Evolutionary conservation across 2,329 filamentous ascomycete species (phyloP), one percentile per base, ranked within the genome.

Genomic region (Trichophyton mentagrophytes): DNA sequence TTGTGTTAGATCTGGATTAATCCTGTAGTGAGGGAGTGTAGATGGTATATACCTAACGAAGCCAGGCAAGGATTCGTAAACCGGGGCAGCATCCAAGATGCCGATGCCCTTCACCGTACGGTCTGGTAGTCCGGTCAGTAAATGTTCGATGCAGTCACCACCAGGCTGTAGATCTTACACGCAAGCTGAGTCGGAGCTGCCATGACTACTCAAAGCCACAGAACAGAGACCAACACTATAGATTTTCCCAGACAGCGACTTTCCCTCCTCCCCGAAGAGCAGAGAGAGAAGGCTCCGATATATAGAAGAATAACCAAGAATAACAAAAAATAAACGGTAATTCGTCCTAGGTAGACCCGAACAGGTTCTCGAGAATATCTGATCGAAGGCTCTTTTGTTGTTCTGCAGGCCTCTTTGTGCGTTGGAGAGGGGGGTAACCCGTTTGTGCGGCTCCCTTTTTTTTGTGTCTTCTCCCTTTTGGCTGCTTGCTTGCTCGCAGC

Each of bases 51-150:
- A 85, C 82, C 73, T 80, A 62, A 74, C 73, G 70, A 97, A 96
- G 69, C 88, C 92, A 71, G 88, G 79, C 71, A 97, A 82, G 71
- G 86, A 79, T 75, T 89, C 83, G 78, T 99, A 99, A 71, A 87
- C 83, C 64, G 93, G 93, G 67, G 86, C 88, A 70, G 90, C 90
- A 79, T 97, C 89, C 77, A 95, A 85, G 76, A 97, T 81, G 71
- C 91, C 91, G 79, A 99, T 91, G 76, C 86, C 87, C 85, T 96
- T 97, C 78, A 91, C 88, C 76, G 93, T 96, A 79, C 93, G 90
- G 82, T 88, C 83, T 86, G 67, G 27, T 36, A 49, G 53, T 57
- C 64, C 59, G 65, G 62, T 68, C 61, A 67, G 64, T 60, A 65
- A 42, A 22, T 47, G 4, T 25, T 47, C 17, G 38, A 38, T n/a